Evolutionary conservation across 1,284 basidiomycete species (phyloP), one percentile per base, ranked within the genome.

Genomic region (Paramarasmius palmivorus): DNA sequence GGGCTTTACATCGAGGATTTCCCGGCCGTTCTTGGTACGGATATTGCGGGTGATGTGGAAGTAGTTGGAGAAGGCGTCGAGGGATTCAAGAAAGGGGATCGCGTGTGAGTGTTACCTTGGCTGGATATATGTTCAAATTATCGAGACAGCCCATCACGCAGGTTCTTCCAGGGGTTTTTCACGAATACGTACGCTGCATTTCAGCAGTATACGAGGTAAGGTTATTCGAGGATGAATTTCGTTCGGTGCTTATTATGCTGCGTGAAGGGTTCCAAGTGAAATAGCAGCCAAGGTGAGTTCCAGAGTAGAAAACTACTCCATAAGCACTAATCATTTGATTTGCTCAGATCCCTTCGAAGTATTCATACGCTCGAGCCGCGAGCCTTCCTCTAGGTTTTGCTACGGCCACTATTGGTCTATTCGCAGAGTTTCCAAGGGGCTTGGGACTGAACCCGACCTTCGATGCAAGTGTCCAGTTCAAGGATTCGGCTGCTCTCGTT

Each of bases 41-140:
- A 89, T 60, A 77, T 75, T 44, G 75, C 78, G 23, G 86, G 87
- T 14, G 68, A 74, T 2, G 77, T 88, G 20, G 76, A 76, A 22
- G 70, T 72, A 45, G 65, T 86, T 35, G 84, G 84, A 5, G 70
- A 71, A 42, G 77, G 72, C 1, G 81, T 85, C 17, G 68, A 69
- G 1, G 65, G 69, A 36, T 73, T 84, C 61, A 67, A 70, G 45
- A 73, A 77, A 34, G 84, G 85, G 1, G 83, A 88, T 62, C 72
- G 75, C 62, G 79, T 87, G 80, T 81, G 64, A 60, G 76, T 22
- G n/a, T n/a, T n/a, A 12, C 23, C 63, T 49, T 62, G 63, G 34
- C n/a, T 48, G 2, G n/a, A 19, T 19, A 44, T 57, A 54, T 39
- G 15, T 15, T 15, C 29, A 2, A 19, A 17, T 48, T 9, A 17